These are phyloP conservation scores for Pseudoneurospora amorphoporcata DNA, from an alignment of 495 filamentous ascomycete species.

Conservation along the genomic window DNA sequence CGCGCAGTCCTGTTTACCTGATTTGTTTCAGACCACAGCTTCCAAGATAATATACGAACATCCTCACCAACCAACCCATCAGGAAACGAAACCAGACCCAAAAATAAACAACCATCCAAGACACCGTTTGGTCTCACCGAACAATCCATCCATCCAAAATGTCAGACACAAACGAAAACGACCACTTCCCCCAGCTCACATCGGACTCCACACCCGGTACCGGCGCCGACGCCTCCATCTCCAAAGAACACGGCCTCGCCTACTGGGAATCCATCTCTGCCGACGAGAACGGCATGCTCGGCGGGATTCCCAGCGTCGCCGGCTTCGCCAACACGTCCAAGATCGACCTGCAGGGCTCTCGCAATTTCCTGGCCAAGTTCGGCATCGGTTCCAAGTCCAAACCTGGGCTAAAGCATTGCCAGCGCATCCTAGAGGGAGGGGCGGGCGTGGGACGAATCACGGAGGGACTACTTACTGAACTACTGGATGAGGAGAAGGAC, in stretches of 20 bases:
- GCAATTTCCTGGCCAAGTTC: conserved; percentile 67
- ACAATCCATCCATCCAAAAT: not conserved
- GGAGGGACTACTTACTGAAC: conserved; percentile 15
- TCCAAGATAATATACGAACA: not conserved
- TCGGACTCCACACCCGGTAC: not conserved
- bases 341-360: conserved; percentile 67
- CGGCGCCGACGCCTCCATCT: conserved; percentile 22
- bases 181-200: not conserved
- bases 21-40: not conserved
- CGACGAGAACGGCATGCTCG: conserved; percentile 72
- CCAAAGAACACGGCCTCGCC: conserved; percentile 38
- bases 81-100: not conserved
- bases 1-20: not conserved
- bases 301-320: conserved; percentile 48
- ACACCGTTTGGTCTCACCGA: not conserved
- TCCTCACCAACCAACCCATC: not conserved
- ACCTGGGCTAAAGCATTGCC: conserved; percentile 11
- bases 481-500: not conserved
- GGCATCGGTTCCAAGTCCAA: conserved; percentile 37
- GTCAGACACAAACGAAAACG: not conserved
- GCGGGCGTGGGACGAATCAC: conserved; percentile 51
- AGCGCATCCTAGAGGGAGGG: conserved; percentile 40
- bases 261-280: conserved; percentile 73
- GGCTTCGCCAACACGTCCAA: conserved; percentile 45
- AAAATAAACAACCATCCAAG: not conserved